Evolutionary conservation across 2,329 filamentous ascomycete species (phyloP), one percentile per base, ranked within the genome.

Genomic region (Pezicula neosporulosa): DNA sequence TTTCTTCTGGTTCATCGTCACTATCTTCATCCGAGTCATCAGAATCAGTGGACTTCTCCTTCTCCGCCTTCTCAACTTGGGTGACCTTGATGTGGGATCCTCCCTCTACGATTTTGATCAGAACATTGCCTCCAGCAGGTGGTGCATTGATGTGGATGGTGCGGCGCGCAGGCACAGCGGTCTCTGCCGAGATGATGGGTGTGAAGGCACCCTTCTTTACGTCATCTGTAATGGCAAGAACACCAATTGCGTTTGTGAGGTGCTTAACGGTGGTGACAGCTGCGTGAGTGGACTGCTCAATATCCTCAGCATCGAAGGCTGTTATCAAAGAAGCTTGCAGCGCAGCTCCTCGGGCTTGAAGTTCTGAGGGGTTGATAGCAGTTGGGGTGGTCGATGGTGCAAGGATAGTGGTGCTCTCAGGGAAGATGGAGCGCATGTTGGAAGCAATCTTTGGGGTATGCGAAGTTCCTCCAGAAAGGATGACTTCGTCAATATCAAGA

Each of bases 231-330:
- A 82, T 74, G 61, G 85, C 82, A 57, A 96, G 80, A 48, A 97
- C 87, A 68, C 94, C 94, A 57, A 99, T 89, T 56, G 93, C 89
- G 67, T 92, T 88, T 62, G 83, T 79, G 57, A 96, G 85, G 76
- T 99, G 94, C 63, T 91, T 90, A 48, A 95, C 91, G 15, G 92
- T 93, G 33, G 93, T 97, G 58, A 99, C 91, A 67, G 91, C 90
- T 48, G 94, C 87, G 77, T 99, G 93, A 44, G 91, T 96, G 56
- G 90, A 96, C 78, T 97, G 92, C 69, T 95, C 89, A 62, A 99
- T 95, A 68, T 97, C 93, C 60, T 90, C 86, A 61, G 84, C 80
- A 64, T 99, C 94, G 72, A 96, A 99, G 71, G 96, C 93, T 71
- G 92, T 86, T 70, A 99, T 90, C 57, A 99, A 77, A 54, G 87